Base-by-base conservation (phyloP, 208 protist species). In the Lotmaria passim region DNA sequence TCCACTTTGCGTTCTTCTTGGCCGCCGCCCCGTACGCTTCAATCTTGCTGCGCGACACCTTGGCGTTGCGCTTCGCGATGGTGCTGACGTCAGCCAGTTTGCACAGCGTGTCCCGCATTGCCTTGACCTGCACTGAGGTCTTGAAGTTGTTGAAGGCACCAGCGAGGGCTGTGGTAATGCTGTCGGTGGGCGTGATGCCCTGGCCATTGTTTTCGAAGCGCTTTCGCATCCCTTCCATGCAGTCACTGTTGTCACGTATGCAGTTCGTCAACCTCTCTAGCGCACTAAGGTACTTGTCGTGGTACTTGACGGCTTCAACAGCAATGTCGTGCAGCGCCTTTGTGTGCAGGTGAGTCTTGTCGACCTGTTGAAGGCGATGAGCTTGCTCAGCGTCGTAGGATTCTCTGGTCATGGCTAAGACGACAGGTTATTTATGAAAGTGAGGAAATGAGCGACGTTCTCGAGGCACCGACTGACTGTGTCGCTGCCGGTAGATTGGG, bases 221-320 rank as follows among this genome's bases (percentile, higher is more conserved):
- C 15, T 21, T 33, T 7, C 51, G 51, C 28, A 19, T 57, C 10
- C 38, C 51, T 30, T 57, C 51, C 51, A 57, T 38, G 51, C 51
- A 38, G 51, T 57, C 51, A 19, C 51, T 57, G 30, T 57, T 57
- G 30, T 57, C 51, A 7, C 34, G 51, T 4, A 57, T 8, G 2
- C 14, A 7, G 51, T 7, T 14, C 14, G 38, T 38, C 7, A 57
- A 7, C 11, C 7, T 38, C 10, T 57, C 51, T 30, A 57, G 34
- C 21, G 15, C 17, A 14, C 21, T 7, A 24, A 57, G 17, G 51
- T 57, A 57, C 51, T 57, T 57, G 51, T 57, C 51, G 51, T 57
- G 51, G 3, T 57, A 19, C 51, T 57, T 57, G 6, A 38, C 30
- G 7, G 51, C 51, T 19, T 57, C 30, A 10, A 14, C 21, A 30